A percentile compares a stretch with the other conserved stretches of the same genome.
These are phyloP conservation scores for Dactylella cylindrospora DNA, from an alignment of 2,329 filamentous ascomycete species.

Conservation along the genomic window DNA sequence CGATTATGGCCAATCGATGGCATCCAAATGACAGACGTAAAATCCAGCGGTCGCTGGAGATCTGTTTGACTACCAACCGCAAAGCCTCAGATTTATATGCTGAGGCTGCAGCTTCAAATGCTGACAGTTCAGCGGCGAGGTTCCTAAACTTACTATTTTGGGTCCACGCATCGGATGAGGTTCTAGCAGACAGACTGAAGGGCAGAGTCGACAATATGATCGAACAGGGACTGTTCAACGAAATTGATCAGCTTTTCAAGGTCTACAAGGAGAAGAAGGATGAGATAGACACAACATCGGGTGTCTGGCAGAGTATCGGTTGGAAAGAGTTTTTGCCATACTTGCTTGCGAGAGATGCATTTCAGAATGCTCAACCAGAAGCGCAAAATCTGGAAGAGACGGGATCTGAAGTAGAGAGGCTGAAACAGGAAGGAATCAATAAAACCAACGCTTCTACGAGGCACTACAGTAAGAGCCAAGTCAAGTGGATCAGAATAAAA, in stretches of 20 bases:
- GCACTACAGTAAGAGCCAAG: constrained; percentile 82
- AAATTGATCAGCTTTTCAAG: constrained; percentile 60
- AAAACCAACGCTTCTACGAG: constrained; percentile 79
- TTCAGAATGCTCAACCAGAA: constrained; percentile 47
- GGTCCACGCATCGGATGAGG: constrained; percentile 73
- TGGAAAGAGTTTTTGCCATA: constrained; percentile 88
- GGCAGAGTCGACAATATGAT: constrained; percentile 83
- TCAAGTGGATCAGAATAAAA: constrained; percentile 83
- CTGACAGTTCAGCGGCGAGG: constrained; percentile 40
- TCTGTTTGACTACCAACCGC: constrained; percentile 78
- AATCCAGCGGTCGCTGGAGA: constrained; percentile 84
- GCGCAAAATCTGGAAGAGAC: constrained; percentile 47
- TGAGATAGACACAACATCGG: constrained; percentile 69
- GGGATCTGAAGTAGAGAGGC: constrained; percentile 56
- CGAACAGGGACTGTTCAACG: constrained; percentile 63
- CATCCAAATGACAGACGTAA: constrained; percentile 91
- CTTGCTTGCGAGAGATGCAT: constrained; percentile 55
- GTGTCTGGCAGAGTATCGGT: constrained; percentile 96
- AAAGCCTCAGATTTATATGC: constrained; percentile 78
- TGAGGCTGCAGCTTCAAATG: constrained; percentile 53
- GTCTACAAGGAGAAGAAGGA: constrained; percentile 56
- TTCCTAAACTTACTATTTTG: constrained; percentile 70
- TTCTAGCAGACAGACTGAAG: constrained; percentile 71
- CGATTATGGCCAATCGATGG: constrained; percentile 85
- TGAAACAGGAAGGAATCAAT: constrained; percentile 66